Conservation (phyloP, 2,329 filamentous ascomycete genomes). For the Sporothrix inflata region DNA sequence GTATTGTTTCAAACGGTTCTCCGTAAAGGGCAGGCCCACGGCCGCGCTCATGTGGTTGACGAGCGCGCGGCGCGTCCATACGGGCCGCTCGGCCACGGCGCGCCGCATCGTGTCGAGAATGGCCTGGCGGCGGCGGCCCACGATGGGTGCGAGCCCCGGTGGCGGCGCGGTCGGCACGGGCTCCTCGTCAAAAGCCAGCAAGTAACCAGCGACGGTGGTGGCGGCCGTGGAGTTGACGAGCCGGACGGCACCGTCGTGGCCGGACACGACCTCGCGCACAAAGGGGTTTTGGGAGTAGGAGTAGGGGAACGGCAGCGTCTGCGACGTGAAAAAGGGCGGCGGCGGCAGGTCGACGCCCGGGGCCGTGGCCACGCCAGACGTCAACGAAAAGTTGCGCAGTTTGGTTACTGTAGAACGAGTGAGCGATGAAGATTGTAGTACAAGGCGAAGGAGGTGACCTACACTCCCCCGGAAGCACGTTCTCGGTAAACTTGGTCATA, state of each 20-base stretch:
- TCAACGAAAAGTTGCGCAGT: constrained; percentile 66
- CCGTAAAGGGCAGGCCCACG: constrained; percentile 40
- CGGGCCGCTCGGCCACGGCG: constrained; percentile 73
- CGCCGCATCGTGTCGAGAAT: constrained; percentile 66
- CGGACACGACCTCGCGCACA: constrained; percentile 62
- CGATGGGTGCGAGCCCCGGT: constrained; percentile 56
- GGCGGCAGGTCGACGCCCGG: constrained; percentile 73
- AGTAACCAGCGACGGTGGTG: constrained; percentile 61
- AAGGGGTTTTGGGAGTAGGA: constrained; percentile 86
- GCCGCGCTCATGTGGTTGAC: constrained; percentile 68
- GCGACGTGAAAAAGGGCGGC: constrained; percentile 76
- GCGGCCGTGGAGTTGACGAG: constrained; percentile 62
- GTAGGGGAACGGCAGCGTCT: constrained; percentile 74
- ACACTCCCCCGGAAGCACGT: constrained; percentile 74
- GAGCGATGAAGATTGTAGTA: too few species aligned
- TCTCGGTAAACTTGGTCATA: constrained; percentile 70
- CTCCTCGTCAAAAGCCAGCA: constrained; percentile 63
- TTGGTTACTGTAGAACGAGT: too few species aligned
- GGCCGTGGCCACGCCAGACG: constrained; percentile 62
- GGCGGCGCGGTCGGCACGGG: constrained; percentile 66
- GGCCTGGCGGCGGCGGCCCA: constrained; percentile 63
- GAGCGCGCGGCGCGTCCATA: constrained; percentile 84
- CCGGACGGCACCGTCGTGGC: constrained; percentile 55
- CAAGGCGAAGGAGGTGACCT: too few species aligned
- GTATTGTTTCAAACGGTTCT: constrained; percentile 69